phyloP scores from a whole-genome alignment of 768 basidiomycete species.

The Trametopsis cervina region DNA sequence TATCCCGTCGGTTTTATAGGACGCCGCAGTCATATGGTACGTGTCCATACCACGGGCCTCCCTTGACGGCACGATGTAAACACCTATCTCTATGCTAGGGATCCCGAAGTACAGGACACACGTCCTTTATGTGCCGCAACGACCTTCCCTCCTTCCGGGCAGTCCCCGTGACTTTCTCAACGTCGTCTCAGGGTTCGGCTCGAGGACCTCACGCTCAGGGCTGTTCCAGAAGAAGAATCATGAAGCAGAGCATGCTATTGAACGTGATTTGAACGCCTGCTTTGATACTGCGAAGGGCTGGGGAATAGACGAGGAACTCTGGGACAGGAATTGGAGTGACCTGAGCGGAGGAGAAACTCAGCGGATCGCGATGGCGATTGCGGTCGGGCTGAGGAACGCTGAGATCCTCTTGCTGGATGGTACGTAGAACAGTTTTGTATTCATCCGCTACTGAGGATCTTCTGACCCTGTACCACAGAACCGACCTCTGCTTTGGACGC shows the following conservation, averaged over 20 bases:
- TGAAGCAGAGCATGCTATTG: not conserved
- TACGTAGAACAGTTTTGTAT: no score
- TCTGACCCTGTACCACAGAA: conserved; percentile 40
- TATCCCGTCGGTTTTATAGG: no score
- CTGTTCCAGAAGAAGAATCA: conserved; percentile 16
- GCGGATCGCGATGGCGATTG: conserved; percentile 72
- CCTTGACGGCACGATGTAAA: not conserved
- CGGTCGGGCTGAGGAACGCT: conserved; percentile 64
- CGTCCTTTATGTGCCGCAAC: conserved; percentile 83
- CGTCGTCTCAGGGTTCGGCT: conserved; percentile 45
- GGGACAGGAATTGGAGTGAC: conserved; percentile 74
- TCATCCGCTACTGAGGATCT: no score
- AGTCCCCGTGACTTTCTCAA: conserved; percentile 69
- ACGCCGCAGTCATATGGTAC: conserved; percentile 43
- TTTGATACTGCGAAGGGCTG: conserved; percentile 53
- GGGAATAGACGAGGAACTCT: conserved; percentile 62
- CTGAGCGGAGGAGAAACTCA: conserved; percentile 87
- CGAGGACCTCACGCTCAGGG: conserved; percentile 26
- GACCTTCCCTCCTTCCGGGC: conserved; percentile 79
- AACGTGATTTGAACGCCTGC: conserved; percentile 23
- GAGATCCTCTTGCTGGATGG: conserved; percentile 80
- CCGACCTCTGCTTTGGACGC: conserved; percentile 86
- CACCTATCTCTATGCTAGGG: conserved; percentile 32
- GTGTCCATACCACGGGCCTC: conserved; percentile 3
- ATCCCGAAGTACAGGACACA: conserved; percentile 72